Base-by-base conservation (phyloP, 495 filamentous ascomycete genomes). In the Gamarada debralockiae region DNA sequence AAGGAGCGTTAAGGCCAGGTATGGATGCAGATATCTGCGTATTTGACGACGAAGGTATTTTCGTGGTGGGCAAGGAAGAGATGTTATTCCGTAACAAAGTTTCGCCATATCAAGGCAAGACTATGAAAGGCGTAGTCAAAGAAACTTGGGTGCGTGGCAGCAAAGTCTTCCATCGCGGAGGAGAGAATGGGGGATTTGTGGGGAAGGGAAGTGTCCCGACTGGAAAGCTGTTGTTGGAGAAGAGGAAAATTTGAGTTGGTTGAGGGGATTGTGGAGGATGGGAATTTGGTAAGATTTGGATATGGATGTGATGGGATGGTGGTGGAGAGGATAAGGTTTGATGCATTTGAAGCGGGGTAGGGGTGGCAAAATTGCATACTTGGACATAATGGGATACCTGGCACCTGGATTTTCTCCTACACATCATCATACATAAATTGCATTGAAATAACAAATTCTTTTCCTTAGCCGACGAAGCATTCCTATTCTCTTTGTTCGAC, bases 61-160 rank as follows among this genome's bases (percentile, higher is more conserved):
- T 91, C 78, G 78, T 81, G 34, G 81, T 96, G 49, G 69, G 67
- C 5, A 61, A 68, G 8, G 65, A 64, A 37, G 74, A 78, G 25
- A 96, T 98, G 92, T 78, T 93, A 36, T 98, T 95, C 79, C 82
- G 91, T 60, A 97, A 98, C 67, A 95, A 95, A 68, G 89, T 89
- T 72, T 89, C 82, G 21, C 93, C 93, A 2, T 98, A 96, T 73
- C 87, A 97, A 69, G 90, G 90, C 21, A 85, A 83, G 59, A 79
- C 67, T 5, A 81, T 98, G 64, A 79, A 73, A 50, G 93, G 93
- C 0, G 79, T 88, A 56, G 92, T 97, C 13, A 78, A 73, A 47
- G 90, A 96, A 76, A 97, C 93, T 8, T 97, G 90, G 90, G 63
- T 98, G 38, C 74, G 92, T 29, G 93, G 93, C 1, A 69, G 71